Conservation (phyloP, 768 basidiomycete genomes). For the Rhodotorula paludigena region DNA sequence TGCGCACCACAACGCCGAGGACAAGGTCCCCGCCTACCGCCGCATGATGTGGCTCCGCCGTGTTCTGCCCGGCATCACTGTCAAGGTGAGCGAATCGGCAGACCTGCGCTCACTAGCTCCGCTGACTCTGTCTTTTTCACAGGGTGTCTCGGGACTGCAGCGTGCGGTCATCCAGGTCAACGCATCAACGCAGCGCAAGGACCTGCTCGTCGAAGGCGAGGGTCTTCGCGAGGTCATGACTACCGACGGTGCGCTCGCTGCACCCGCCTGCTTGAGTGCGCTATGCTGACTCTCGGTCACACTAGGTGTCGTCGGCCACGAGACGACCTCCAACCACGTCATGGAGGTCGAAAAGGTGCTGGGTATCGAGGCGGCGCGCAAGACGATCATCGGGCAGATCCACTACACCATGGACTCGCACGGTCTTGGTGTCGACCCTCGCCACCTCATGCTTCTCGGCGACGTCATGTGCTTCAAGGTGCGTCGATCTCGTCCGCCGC, state of each 20-base stretch:
- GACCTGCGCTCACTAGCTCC: neutral
- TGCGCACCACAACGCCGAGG: conserved; percentile 46
- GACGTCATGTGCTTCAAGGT: conserved; percentile 99
- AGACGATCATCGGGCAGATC: conserved; percentile 93
- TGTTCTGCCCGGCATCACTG: conserved; percentile 73
- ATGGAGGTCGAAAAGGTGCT: conserved; percentile 91
- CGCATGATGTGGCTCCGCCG: conserved; percentile 77
- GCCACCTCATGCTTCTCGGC: conserved; percentile 95
- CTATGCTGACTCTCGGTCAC: neutral
- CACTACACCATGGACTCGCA: conserved; percentile 95
- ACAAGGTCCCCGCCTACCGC: conserved; percentile 45
- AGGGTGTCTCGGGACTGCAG: conserved; percentile 82
- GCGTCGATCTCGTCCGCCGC: neutral
- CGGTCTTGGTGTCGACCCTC: conserved; percentile 97
- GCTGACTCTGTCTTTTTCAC: conserved; percentile 11
- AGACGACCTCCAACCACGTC: conserved; percentile 93
- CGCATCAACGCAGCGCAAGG: conserved; percentile 67
- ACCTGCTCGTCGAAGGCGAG: conserved; percentile 92
- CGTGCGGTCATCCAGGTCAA: conserved; percentile 96
- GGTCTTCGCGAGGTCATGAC: conserved; percentile 95
- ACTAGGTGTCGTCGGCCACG: conserved; percentile 80
- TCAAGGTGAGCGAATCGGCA: conserved; percentile 64
- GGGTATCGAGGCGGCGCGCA: conserved; percentile 94
- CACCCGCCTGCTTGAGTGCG: neutral
- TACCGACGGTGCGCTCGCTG: conserved; percentile 65